These are phyloP conservation scores for Saccharomyces hybrid DNA, from an alignment of 1,139 yeast species.

Conservation along the genomic window DNA sequence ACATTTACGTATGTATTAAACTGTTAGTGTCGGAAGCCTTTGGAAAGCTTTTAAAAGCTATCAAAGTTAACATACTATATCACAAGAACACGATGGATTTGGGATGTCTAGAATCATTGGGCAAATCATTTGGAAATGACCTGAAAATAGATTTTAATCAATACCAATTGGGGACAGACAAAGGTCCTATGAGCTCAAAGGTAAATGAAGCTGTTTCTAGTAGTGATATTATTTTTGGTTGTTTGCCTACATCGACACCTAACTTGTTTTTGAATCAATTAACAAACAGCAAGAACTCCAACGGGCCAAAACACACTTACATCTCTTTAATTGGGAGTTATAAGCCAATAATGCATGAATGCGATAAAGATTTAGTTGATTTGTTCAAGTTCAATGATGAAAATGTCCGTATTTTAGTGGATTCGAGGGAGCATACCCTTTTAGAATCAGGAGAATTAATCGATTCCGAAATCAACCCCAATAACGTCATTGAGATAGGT, in stretches of 20 bases:
- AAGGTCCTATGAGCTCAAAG: conserved; percentile 15
- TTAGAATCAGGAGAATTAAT: conserved; percentile 61
- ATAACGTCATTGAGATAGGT: conserved; percentile 41
- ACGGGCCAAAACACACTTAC: conserved; percentile 29
- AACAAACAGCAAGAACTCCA: conserved; percentile 28
- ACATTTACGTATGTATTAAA: too few species aligned
- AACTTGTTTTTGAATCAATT: conserved; percentile 36
- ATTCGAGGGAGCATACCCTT: conserved; percentile 48
- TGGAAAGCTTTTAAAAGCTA: conserved; percentile 18
- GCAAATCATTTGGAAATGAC: conserved; percentile 4
- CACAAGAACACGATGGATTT: conserved; percentile 40
- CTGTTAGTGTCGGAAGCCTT: conserved; percentile 32
- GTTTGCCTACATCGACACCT: conserved; percentile 50
- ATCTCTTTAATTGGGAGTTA: conserved; percentile 61
- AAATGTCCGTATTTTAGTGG: conserved; percentile 43
- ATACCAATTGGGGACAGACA: neutral
- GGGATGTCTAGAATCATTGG: conserved; percentile 21
- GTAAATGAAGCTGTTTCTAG: conserved; percentile 2
- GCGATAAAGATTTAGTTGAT: conserved; percentile 41
- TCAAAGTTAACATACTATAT: conserved; percentile 40
- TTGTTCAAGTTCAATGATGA: conserved; percentile 11
- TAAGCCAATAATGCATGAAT: conserved; percentile 61
- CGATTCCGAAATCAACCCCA: conserved; percentile 35
- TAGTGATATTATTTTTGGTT: conserved; percentile 46
- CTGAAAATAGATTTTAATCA: conserved; percentile 4